Percentiles rank a stretch among this genome's conserved stretches.
Conservation (phyloP, 2,329 filamentous ascomycete genomes). For the Apiospora phragmitis region DNA sequence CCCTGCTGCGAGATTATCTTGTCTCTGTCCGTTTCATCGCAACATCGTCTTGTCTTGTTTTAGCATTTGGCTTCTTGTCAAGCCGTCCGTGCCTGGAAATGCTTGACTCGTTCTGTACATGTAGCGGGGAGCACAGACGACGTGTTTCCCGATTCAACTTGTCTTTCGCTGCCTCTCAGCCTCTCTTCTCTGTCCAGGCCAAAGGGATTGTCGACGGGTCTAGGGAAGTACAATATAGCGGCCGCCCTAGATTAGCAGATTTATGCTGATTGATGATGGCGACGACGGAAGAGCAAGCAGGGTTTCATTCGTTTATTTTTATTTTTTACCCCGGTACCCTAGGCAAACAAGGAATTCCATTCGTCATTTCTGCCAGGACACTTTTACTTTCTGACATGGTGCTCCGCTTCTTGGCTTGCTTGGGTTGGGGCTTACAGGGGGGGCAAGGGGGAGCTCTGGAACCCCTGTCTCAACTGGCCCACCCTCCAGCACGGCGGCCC, state of each 20-base stretch:
- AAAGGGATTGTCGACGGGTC: neutral
- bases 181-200: neutral
- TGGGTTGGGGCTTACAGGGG: neutral
- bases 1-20: neutral
- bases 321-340: too few relatives aligned
- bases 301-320: neutral
- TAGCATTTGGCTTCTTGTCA: neutral
- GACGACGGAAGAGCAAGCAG: neutral
- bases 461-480: neutral
- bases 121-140: neutral
- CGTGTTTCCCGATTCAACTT: neutral
- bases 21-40: neutral
- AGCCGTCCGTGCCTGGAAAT: neutral
- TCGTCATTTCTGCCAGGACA: neutral
- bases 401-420: neutral
- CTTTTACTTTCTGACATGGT: neutral
- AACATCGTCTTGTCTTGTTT: neutral
- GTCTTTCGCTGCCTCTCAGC: neutral
- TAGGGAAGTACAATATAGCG: neutral
- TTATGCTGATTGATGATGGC: neutral
- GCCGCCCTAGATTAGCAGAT: neutral
- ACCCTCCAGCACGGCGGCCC: neutral
- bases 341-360: neutral
- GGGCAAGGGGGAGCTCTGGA: neutral
- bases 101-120: constrained; percentile 1